Evolutionary conservation across 352 stramenopile species (phyloP), one percentile per base, ranked within the genome.

Genomic region (Globisporangium middletonii): DNA sequence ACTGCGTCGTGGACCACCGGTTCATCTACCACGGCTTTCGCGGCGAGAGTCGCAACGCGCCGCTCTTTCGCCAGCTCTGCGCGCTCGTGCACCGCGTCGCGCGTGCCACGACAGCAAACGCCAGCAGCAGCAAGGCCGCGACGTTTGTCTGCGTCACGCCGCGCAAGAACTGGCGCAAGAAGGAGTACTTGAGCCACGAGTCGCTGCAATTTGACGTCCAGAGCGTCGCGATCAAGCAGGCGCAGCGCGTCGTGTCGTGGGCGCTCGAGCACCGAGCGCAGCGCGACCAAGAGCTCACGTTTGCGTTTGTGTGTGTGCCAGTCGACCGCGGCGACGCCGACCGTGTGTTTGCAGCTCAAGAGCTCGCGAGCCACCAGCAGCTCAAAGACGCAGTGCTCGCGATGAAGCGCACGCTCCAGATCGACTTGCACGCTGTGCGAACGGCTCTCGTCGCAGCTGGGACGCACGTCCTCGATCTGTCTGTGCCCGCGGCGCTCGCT

Each of bases 81-180:
- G 53, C 53, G 11, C 64, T 74, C 18, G 51, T 83, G 33, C 55
- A 80, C 30, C 59, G 67, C 3, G 18, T 87, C 15, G 60, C 76
- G 8, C 43, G 55, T 26, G 55, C 53, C 51, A 64, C 37, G 49
- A 57, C 30, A 13, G 54, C 35, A 2, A 52, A 23, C 23, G 23
- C 16, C 1, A 12, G 2, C 19, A 23, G 35, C 13, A 59, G 7
- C 19, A 26, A 27, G 19, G 59, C 12, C 43, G 27, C 53, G 13
- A 60, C 47, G 23, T 33, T 88, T 8, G 55, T 85, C 43, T 83
- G 64, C 23, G 27, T 89, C 3, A 80, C 77, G 2, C 71, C 72
- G 19, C 66, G 77, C 28, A 89, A 86, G 55, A 75, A 83, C 37
- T 89, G 79, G 79, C 73, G 77, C 43, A 83, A 83, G 45, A 69